A percentile compares a stretch with the other conserved stretches of the same genome.
Evolutionary conservation across 306 rosid species (phyloP).

Genomic region (Argentina anserina): DNA sequence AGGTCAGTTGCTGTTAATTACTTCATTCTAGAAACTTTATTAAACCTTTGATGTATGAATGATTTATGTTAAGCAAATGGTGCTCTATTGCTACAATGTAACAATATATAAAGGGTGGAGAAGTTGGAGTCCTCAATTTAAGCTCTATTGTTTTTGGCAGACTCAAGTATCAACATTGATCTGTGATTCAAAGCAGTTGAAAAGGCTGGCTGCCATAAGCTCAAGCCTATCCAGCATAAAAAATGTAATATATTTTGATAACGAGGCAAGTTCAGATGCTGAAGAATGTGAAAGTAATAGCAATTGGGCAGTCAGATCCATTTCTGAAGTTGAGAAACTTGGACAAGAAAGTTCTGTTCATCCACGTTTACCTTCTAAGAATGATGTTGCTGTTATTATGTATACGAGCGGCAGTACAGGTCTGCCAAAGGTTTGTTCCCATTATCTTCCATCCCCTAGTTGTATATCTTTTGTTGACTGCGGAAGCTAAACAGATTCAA

Average conservation of each 20-base stretch:
- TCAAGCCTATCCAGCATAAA: constrained; percentile 51
- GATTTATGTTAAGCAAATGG: constrained; percentile 10
- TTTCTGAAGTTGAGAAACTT: constrained; percentile 72
- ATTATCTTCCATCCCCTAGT: constrained; percentile 14
- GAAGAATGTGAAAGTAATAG: constrained; percentile 33
- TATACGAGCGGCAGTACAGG: constrained; percentile 97
- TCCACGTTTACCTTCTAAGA: constrained; percentile 73
- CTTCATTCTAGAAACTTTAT: constrained; percentile 20
- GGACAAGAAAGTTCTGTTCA: constrained; percentile 54
- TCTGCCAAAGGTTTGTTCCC: constrained; percentile 76
- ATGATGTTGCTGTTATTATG: constrained; percentile 70
- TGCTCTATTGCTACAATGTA: constrained; percentile 2
- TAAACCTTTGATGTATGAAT: constrained; percentile 4
- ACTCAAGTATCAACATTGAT: constrained; percentile 75
- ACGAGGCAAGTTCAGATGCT: constrained; percentile 42
- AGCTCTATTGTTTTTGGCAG: constrained; percentile 47
- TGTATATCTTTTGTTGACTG: constrained; percentile 22
- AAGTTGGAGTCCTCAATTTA: constrained; percentile 29
- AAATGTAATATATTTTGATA: constrained; percentile 74
- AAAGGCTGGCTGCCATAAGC: constrained; percentile 59
- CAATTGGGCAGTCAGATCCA: constrained; percentile 52
- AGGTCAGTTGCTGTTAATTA: constrained; percentile 46
- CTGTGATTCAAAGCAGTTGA: constrained; percentile 73
- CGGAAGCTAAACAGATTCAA: constrained; percentile 13
- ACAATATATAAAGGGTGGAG: background rate